phyloP scores from a whole-genome alignment of 2,329 filamentous ascomycete genomes.

The Alternaria gansuensis region DNA sequence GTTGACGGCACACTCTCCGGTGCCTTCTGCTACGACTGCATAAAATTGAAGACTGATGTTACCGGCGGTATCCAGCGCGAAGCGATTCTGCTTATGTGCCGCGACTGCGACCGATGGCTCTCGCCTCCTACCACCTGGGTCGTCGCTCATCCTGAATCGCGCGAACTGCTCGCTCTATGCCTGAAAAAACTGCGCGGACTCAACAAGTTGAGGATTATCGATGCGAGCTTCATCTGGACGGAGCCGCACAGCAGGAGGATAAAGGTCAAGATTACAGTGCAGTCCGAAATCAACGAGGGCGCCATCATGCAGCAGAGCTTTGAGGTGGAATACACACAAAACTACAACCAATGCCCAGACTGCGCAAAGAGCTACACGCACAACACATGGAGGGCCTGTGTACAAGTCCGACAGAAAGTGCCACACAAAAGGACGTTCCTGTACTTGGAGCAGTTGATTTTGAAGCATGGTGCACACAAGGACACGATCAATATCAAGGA shows the following conservation, averaged over 20 bases:
- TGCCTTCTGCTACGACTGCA: slow-evolving; percentile 93
- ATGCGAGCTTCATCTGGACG: slow-evolving; percentile 97
- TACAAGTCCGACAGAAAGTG: slow-evolving; percentile 97
- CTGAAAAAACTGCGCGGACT: slow-evolving; percentile 86
- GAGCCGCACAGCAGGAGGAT: slow-evolving; percentile 93
- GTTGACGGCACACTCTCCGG: slow-evolving; percentile 89
- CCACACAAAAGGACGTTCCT: slow-evolving; percentile 89
- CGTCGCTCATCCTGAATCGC: slow-evolving; percentile 82
- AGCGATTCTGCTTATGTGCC: slow-evolving; percentile 87
- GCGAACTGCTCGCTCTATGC: slow-evolving; percentile 91
- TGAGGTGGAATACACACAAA: slow-evolving; percentile 91
- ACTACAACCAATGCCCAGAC: slow-evolving; percentile 92
- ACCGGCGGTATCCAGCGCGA: slow-evolving; percentile 91
- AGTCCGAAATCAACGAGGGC: slow-evolving; percentile 72
- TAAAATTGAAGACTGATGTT: slow-evolving; percentile 93
- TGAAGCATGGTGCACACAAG: slow-evolving; percentile 82
- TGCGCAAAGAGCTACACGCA: slow-evolving; percentile 90
- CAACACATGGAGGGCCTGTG: slow-evolving; percentile 91
- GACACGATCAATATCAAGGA: slow-evolving; percentile 99
- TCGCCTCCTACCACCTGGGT: slow-evolving; percentile 88
- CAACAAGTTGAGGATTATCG: slow-evolving; percentile 90
- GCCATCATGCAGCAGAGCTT: slow-evolving; percentile 89
- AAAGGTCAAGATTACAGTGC: slow-evolving; percentile 94
- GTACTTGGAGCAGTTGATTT: slow-evolving; percentile 89
- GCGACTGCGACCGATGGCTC: slow-evolving; percentile 91